Conservation (phyloP, 176 grass and related monocot species). For the Bromus sterilis region DNA sequence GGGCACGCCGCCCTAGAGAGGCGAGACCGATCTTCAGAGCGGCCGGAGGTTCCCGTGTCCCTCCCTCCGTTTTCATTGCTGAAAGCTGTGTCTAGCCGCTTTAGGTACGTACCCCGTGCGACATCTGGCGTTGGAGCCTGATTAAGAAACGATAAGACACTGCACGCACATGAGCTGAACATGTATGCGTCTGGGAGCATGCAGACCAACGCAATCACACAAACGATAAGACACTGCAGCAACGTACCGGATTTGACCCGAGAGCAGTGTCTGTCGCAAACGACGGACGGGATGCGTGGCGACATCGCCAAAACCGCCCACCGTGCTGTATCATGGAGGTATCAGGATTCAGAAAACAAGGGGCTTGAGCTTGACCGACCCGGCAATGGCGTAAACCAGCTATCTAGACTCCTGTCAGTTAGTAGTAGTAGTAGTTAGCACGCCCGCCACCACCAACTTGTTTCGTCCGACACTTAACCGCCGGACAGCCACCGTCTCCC, state of each 20-base stretch:
- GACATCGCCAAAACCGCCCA: too few relatives aligned
- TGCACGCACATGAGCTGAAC: too few relatives aligned
- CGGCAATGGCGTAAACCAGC: background rate
- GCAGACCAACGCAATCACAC: too few relatives aligned
- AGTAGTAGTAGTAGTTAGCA: background rate
- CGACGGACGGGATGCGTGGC: too few relatives aligned
- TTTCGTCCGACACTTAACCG: background rate
- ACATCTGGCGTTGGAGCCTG: background rate
- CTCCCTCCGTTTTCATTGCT: background rate
- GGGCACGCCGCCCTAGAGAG: background rate
- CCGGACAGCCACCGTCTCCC: background rate
- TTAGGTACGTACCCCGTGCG: background rate
- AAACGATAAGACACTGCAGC: background rate
- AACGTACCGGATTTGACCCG: background rate
- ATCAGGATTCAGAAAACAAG: too few relatives aligned
- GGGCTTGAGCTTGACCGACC: background rate
- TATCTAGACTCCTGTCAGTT: background rate
- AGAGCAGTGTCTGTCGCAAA: background rate
- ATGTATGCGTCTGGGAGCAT: background rate
- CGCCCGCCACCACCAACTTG: background rate
- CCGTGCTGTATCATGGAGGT: too few relatives aligned
- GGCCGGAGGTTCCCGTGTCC: background rate
- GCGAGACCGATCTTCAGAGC: background rate
- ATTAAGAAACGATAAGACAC: too few relatives aligned
- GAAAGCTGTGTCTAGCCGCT: constrained; percentile 1